A percentile compares a stretch with the other conserved stretches of the same genome.
Conservation (phyloP, 139 green algal species). For the Nannochloris sp. region DNA sequence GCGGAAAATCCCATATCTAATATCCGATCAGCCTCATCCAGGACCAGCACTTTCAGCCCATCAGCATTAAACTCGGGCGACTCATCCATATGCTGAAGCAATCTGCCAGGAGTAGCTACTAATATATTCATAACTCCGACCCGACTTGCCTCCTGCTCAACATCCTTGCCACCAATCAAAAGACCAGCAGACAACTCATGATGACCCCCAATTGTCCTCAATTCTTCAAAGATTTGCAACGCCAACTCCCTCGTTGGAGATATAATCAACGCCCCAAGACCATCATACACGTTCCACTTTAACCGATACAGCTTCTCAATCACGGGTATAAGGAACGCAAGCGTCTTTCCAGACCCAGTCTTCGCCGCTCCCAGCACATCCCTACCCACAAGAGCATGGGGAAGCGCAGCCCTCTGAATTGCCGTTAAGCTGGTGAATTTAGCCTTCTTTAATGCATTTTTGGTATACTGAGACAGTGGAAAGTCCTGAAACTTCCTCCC, state of each 20-base stretch:
- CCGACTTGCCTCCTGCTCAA: slow-evolving; percentile 64
- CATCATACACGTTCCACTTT: slow-evolving; percentile 79
- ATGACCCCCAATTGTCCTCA: slow-evolving; percentile 65
- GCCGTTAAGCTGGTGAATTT: slow-evolving; percentile 73
- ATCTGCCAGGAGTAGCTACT: slow-evolving; percentile 81
- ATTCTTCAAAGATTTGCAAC: slow-evolving; percentile 87
- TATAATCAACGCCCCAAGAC: slow-evolving; percentile 87
- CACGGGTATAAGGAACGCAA: slow-evolving; percentile 90
- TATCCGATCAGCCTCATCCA: slow-evolving; percentile 96
- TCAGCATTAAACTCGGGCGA: slow-evolving; percentile 84
- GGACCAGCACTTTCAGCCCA: slow-evolving; percentile 77
- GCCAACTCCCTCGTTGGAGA: slow-evolving; percentile 93
- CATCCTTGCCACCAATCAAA: slow-evolving; percentile 90
- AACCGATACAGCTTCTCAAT: slow-evolving; percentile 81
- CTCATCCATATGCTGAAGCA: slow-evolving; percentile 99
- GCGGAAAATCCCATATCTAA: slow-evolving; percentile 92
- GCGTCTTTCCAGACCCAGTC: slow-evolving; percentile 91
- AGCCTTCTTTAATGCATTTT: slow-evolving; percentile 42
- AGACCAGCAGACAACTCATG: slow-evolving; percentile 81
- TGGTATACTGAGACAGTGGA: slow-evolving; percentile 45
- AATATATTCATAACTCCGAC: slow-evolving; percentile 82
- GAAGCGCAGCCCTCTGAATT: slow-evolving; percentile 86
- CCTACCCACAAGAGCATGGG: slow-evolving; percentile 79
- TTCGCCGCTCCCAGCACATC: slow-evolving; percentile 96
- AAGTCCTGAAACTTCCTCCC: slow-evolving; percentile 42